These are phyloP conservation scores for Pelargonium cotyledonis DNA, from an alignment of 441 rosid species.

Conservation along the genomic window DNA sequence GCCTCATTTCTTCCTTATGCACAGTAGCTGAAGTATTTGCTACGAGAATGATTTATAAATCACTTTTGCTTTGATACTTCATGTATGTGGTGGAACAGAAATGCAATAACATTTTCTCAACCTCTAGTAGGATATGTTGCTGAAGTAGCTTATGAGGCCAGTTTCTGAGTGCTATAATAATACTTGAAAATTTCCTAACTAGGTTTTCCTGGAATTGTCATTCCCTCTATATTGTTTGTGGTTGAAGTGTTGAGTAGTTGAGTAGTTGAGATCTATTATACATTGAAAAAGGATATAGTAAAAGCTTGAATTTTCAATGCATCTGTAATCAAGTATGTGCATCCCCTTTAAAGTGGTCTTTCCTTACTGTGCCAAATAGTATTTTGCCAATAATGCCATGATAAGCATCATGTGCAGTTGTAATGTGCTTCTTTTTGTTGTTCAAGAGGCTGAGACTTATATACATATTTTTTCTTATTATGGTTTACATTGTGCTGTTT, in stretches of 20 bases:
- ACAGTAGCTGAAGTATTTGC: background rate
- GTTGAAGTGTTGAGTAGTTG: background rate
- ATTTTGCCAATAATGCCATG: too few species aligned
- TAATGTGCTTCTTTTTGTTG: slow-evolving; percentile 7
- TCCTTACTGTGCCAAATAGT: too few species aligned
- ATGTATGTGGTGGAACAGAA: background rate
- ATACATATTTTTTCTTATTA: background rate
- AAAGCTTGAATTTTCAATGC: background rate
- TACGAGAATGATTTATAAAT: background rate
- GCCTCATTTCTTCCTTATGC: background rate
- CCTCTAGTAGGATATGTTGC: background rate
- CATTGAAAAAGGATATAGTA: background rate
- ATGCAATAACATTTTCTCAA: background rate
- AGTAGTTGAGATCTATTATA: background rate
- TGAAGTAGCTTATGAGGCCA: background rate
- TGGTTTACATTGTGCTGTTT: too few species aligned
- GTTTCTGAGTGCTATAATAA: background rate
- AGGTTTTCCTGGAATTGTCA: background rate
- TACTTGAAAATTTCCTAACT: background rate
- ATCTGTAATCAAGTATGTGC: background rate
- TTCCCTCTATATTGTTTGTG: background rate
- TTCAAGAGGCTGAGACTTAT: background rate
- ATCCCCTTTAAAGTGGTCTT: too few species aligned
- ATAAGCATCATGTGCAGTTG: too few species aligned
- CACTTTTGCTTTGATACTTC: background rate